Evolutionary conservation across 1,284 basidiomycete genomes (phyloP).

Genomic region (Phellinidium pouzarii): DNA sequence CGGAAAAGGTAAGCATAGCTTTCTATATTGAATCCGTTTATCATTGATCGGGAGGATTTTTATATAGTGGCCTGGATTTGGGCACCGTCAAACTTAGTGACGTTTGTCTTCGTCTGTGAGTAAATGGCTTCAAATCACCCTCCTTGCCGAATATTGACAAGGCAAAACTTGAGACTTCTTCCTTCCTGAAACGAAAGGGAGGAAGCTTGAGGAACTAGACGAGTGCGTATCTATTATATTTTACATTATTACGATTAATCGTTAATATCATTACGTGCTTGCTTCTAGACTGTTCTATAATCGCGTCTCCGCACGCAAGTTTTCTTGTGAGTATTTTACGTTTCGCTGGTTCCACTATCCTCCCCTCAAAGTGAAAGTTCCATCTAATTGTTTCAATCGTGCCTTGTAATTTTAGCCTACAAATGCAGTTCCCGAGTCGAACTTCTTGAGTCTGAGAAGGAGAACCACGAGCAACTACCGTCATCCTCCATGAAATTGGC

Average conservation of each 20-base stretch:
- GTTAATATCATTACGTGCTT: not conserved
- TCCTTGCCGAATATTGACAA: not conserved
- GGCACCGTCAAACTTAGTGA: constrained; percentile 19
- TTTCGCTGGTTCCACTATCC: not conserved
- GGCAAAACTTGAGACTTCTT: constrained; percentile 11
- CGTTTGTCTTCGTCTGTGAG: constrained; percentile 21
- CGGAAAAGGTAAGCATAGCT: constrained; percentile 11
- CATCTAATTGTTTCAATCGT: not conserved
- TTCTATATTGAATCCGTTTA: not conserved
- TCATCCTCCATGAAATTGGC: not conserved
- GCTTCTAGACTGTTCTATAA: constrained; percentile 3
- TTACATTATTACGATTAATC: not conserved
- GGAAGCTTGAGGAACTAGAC: constrained; percentile 24
- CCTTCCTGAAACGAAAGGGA: constrained; percentile 24
- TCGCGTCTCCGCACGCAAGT: constrained; percentile 1
- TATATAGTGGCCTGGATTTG: constrained; percentile 19
- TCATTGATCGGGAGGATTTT: not conserved
- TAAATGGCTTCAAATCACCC: not conserved
- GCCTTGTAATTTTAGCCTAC: not conserved
- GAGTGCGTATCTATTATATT: constrained; percentile 3
- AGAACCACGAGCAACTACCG: not conserved
- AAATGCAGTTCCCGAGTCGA: not conserved
- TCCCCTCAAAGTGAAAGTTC: not conserved
- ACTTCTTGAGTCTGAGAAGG: not conserved
- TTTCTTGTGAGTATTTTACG: not conserved